These are phyloP conservation scores for Hemileia vastatrix DNA, from an alignment of 1,284 basidiomycete species.

Conservation along the genomic window DNA sequence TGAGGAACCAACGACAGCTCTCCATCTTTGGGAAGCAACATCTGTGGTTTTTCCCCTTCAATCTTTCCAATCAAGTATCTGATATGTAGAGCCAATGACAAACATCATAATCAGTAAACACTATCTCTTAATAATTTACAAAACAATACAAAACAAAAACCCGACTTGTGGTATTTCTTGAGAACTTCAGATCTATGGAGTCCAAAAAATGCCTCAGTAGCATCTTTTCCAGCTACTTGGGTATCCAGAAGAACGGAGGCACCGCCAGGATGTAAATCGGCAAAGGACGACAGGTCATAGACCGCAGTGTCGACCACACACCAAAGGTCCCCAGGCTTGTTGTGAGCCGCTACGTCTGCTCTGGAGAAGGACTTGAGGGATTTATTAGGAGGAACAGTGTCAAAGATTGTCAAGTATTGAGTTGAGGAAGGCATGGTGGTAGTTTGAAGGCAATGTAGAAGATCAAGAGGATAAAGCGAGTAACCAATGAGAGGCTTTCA, in stretches of 20 bases:
- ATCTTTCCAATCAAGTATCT: conserved; percentile 46
- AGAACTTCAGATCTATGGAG: conserved; percentile 72
- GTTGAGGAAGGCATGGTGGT: neutral
- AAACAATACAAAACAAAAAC: conserved; percentile 51
- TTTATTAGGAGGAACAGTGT: conserved; percentile 14
- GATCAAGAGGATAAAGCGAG: too few relatives aligned
- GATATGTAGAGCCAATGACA: conserved; percentile 23
- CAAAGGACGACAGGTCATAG: conserved; percentile 57
- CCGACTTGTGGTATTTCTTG: conserved; percentile 58
- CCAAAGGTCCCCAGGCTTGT: conserved; percentile 9
- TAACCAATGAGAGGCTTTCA: too few relatives aligned
- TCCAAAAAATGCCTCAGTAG: conserved; percentile 72
- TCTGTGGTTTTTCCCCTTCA: conserved; percentile 54
- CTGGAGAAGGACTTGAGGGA: conserved; percentile 12
- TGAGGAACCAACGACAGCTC: conserved; percentile 62
- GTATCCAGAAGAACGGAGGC: conserved; percentile 60
- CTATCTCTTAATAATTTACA: neutral
- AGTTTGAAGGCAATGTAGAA: neutral
- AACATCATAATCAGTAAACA: neutral
- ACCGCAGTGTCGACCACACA: conserved; percentile 23
- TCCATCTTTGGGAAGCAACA: conserved; percentile 54
- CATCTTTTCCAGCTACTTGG: conserved; percentile 72
- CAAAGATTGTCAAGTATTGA: conserved; percentile 7
- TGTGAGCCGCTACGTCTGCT: conserved; percentile 12
- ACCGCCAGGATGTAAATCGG: conserved; percentile 71